Evolutionary conservation across 2,329 filamentous ascomycete genomes (phyloP).

Genomic region (Ascochyta pisi): DNA sequence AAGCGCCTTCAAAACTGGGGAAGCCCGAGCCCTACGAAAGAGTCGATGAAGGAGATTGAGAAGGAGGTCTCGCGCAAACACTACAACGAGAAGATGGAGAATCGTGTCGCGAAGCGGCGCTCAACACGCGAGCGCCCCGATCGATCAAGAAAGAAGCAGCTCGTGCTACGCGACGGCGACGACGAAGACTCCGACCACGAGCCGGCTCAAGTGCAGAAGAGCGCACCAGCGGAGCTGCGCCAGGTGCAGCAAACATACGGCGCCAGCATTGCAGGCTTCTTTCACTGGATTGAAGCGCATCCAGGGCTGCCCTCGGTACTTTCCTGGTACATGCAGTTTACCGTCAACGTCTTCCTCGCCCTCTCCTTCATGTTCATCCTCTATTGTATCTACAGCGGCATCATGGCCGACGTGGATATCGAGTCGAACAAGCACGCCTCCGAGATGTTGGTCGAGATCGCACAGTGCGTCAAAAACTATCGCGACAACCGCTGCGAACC

Average conservation of each 20-base stretch:
- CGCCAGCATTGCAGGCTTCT: slow-evolving; percentile 56
- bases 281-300: slow-evolving; percentile 69
- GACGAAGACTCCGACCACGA: slow-evolving; percentile 38
- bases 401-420: slow-evolving; percentile 76
- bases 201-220: slow-evolving; percentile 2
- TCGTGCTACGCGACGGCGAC: slow-evolving; percentile 24
- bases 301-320: slow-evolving; percentile 70
- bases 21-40: slow-evolving; percentile 50
- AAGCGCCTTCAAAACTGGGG: slow-evolving; percentile 29
- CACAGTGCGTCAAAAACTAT: slow-evolving; percentile 75
- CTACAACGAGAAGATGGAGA: slow-evolving; percentile 49
- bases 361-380: slow-evolving; percentile 68
- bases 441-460: slow-evolving; percentile 74
- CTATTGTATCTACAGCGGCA: slow-evolving; percentile 72
- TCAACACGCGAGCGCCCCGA: slow-evolving; percentile 17
- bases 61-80: slow-evolving; percentile 42
- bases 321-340: slow-evolving; percentile 70
- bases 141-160: slow-evolving; percentile 34
- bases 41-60: slow-evolving; percentile 40
- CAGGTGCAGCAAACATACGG: slow-evolving; percentile 31
- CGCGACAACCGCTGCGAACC: slow-evolving; percentile 76
- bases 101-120: slow-evolving; percentile 47
- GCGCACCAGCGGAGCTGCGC: slow-evolving; percentile 2
- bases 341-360: slow-evolving; percentile 70
- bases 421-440: slow-evolving; percentile 73